phyloP scores from a whole-genome alignment of 75 land plant species.

The Sequoiadendron giganteum region DNA sequence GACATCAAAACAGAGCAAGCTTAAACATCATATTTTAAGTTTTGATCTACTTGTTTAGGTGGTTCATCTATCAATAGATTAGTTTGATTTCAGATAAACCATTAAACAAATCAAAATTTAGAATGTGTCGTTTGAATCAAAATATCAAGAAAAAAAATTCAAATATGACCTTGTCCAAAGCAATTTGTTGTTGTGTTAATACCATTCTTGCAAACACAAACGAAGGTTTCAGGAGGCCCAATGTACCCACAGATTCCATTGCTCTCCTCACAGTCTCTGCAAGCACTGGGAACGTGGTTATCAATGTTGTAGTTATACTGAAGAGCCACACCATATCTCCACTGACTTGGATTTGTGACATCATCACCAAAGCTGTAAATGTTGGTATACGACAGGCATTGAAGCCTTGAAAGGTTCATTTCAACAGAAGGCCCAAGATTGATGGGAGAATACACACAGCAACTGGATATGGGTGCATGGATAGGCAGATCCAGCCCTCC shows the following conservation, averaged over 20 bases:
- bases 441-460: slow-evolving; percentile 21
- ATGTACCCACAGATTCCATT: slow-evolving; percentile 19
- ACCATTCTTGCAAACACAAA: slow-evolving; percentile 19
- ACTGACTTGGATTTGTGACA: slow-evolving; percentile 11
- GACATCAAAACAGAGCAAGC: not conserved
- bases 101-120: too few relatives aligned
- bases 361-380: slow-evolving; percentile 18
- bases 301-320: slow-evolving; percentile 8
- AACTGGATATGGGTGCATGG: slow-evolving; percentile 10
- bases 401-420: slow-evolving; percentile 15
- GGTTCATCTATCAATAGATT: too few relatives aligned
- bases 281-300: slow-evolving; percentile 1
- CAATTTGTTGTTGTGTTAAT: slow-evolving; percentile 20
- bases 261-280: slow-evolving; percentile 15
- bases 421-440: slow-evolving; percentile 5
- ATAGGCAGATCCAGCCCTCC: not conserved
- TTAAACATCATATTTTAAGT: too few relatives aligned
- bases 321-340: slow-evolving; percentile 20
- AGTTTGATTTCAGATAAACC: too few relatives aligned
- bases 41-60: too few relatives aligned
- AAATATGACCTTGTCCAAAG: slow-evolving; percentile 12
- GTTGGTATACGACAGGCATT: slow-evolving; percentile 22
- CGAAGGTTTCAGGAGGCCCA: slow-evolving; percentile 6
- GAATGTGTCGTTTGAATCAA: too few relatives aligned
- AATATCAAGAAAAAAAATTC: too few relatives aligned